These are phyloP conservation scores for Talaromyces stipitatus DNA, from an alignment of 495 filamentous ascomycete species.

Conservation along the genomic window DNA sequence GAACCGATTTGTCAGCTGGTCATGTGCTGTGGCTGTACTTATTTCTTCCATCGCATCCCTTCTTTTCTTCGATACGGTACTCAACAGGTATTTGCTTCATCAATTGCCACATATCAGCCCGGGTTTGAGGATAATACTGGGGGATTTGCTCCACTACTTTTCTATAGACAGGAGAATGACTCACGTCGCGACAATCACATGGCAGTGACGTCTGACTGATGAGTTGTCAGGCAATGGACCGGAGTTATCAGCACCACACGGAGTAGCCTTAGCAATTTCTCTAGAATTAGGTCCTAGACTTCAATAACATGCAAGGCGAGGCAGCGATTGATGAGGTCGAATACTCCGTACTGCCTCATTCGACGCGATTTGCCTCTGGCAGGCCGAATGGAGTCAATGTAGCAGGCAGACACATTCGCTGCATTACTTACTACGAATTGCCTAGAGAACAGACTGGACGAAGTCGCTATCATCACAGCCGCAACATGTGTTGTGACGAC, in stretches of 20 bases:
- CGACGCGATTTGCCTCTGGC: neutral
- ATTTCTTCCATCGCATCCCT: neutral
- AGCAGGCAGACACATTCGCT: neutral
- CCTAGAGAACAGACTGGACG: neutral
- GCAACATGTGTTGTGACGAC: neutral
- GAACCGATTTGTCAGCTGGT: conserved; percentile 1
- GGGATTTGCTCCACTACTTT: neutral
- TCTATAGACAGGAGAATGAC: neutral
- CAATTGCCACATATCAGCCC: neutral
- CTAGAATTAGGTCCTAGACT: neutral
- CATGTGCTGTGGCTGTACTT: neutral
- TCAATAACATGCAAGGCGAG: neutral
- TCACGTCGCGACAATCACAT: neutral
- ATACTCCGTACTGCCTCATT: neutral
- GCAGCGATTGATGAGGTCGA: neutral
- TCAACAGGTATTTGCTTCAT: neutral
- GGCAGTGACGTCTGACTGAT: neutral
- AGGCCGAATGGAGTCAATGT: neutral
- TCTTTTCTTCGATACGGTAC: neutral
- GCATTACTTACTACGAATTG: neutral
- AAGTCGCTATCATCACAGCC: neutral
- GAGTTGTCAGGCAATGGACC: neutral
- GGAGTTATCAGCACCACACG: neutral
- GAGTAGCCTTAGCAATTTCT: too few species aligned
- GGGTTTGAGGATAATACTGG: neutral